Percentiles rank a stretch among this genome's conserved stretches.
phyloP scores from a whole-genome alignment of 1,139 yeast genomes.

The Candida pseudoviswanathii region DNA sequence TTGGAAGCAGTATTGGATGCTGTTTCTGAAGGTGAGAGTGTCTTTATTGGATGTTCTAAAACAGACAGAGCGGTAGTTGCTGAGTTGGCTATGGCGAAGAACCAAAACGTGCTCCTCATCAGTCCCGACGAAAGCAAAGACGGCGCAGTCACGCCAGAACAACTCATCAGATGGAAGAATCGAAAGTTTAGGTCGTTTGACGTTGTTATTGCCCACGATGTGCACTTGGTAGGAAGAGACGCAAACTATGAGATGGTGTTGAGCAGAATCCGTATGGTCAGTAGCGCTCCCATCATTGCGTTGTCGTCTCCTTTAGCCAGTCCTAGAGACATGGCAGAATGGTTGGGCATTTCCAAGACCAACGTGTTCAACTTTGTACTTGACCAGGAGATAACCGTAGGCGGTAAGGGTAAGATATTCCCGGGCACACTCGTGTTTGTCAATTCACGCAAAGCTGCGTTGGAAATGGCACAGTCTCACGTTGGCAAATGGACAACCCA shows the following conservation, averaged over 20 bases:
- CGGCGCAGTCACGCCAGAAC: conserved; percentile 64
- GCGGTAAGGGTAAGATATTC: no score
- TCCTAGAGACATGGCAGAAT: conserved; percentile 78
- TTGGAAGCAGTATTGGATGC: conserved; percentile 59
- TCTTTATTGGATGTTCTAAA: conserved; percentile 70
- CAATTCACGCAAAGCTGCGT: conserved; percentile 55
- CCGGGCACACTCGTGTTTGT: conserved; percentile 44
- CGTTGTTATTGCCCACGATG: conserved; percentile 71
- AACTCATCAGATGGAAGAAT: conserved; percentile 85
- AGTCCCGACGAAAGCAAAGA: no score
- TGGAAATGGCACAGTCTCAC: conserved; percentile 45
- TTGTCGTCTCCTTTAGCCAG: conserved; percentile 71
- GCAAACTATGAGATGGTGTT: conserved; percentile 67
- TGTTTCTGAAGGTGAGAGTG: conserved; percentile 58
- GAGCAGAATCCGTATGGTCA: conserved; percentile 69
- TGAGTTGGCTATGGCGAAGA: conserved; percentile 69
- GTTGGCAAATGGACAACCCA: conserved; percentile 15
- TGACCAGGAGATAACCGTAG: not conserved
- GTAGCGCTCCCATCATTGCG: conserved; percentile 60
- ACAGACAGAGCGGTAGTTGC: conserved; percentile 74
- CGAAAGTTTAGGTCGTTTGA: conserved; percentile 70
- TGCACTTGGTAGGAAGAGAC: conserved; percentile 68
- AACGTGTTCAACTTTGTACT: conserved; percentile 69
- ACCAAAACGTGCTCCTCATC: conserved; percentile 50
- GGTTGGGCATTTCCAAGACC: conserved; percentile 72